Evolutionary conservation across 208 protist genomes (phyloP).

Genomic region (Vickermania spadyakhi): DNA sequence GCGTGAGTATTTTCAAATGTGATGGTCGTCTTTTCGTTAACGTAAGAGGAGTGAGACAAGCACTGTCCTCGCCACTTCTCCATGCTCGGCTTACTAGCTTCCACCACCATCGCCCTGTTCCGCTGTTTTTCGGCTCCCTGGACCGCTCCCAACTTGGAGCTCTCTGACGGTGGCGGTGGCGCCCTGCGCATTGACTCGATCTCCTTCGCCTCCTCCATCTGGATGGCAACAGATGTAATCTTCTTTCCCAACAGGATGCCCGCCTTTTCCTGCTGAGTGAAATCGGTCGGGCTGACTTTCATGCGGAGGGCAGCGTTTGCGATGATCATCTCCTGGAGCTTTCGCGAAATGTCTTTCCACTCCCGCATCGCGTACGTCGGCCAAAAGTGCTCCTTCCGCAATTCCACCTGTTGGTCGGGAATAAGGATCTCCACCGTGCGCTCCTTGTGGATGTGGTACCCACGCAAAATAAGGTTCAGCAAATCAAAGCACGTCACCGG

Average conservation of each 20-base stretch:
- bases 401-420: conserved; percentile 95
- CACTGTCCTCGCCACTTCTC: conserved; percentile 81
- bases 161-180: conserved; percentile 56
- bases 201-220: conserved; percentile 98
- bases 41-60: conserved; percentile 61
- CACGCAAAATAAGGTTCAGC: conserved; percentile 98
- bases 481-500: conserved; percentile 99
- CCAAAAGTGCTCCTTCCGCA: conserved; percentile 98
- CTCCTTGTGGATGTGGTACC: conserved; percentile 97
- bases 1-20: conserved; percentile 46
- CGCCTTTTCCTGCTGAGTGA: conserved; percentile 99
- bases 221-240: conserved; percentile 97
- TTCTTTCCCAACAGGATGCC: conserved; percentile 99
- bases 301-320: conserved; percentile 99
- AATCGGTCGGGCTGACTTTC: conserved; percentile 98
- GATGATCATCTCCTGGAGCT: conserved; percentile 99
- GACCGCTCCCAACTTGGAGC: conserved; percentile 40
- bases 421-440: conserved; percentile 96
- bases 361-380: conserved; percentile 96
- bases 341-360: conserved; percentile 98
- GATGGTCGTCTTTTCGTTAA: conserved; percentile 55
- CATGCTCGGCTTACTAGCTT: conserved; percentile 66
- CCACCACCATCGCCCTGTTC: conserved; percentile 76
- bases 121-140: conserved; percentile 65
- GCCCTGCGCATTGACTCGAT: conserved; percentile 95